Evolutionary conservation across 257 asterid species (phyloP).

Genomic region (Knoxia roxburghii): DNA sequence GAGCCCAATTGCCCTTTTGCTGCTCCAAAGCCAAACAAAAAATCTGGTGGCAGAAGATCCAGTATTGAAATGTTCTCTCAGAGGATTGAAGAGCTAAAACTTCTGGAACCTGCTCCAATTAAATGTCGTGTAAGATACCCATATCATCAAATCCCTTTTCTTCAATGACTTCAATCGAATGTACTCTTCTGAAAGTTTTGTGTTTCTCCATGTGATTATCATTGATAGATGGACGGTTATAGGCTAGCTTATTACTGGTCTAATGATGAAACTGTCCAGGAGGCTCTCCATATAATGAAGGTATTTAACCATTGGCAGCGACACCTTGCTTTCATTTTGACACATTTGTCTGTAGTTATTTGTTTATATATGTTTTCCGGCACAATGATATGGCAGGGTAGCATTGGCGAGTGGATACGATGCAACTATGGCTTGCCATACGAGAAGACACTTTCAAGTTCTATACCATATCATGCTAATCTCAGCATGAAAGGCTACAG

Average conservation of each 20-base stretch:
- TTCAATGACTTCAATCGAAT: background rate
- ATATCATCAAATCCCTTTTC: background rate
- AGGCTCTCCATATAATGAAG: constrained; percentile 36
- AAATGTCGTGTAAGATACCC: constrained; percentile 18
- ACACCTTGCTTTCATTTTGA: background rate
- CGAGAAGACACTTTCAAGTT: background rate
- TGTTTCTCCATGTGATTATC: background rate
- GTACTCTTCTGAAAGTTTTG: background rate
- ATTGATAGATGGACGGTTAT: constrained; percentile 20
- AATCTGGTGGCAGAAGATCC: constrained; percentile 1
- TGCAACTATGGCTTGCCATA: constrained; percentile 15
- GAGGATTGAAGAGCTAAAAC: constrained; percentile 8
- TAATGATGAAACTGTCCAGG: constrained; percentile 25
- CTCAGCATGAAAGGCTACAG: constrained; percentile 29
- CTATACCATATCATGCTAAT: constrained; percentile 25
- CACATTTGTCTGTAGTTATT: background rate
- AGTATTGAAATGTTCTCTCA: background rate
- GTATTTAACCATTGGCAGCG: constrained; percentile 9
- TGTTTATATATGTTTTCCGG: background rate
- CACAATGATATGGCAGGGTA: constrained; percentile 14
- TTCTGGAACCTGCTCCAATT: background rate
- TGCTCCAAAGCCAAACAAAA: constrained; percentile 3
- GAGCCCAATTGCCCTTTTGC: constrained; percentile 20
- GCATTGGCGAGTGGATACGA: constrained; percentile 19
- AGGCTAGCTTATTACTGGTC: constrained; percentile 26